Base-by-base conservation (phyloP, 1,284 basidiomycete genomes). In the Athelia sp. region DNA sequence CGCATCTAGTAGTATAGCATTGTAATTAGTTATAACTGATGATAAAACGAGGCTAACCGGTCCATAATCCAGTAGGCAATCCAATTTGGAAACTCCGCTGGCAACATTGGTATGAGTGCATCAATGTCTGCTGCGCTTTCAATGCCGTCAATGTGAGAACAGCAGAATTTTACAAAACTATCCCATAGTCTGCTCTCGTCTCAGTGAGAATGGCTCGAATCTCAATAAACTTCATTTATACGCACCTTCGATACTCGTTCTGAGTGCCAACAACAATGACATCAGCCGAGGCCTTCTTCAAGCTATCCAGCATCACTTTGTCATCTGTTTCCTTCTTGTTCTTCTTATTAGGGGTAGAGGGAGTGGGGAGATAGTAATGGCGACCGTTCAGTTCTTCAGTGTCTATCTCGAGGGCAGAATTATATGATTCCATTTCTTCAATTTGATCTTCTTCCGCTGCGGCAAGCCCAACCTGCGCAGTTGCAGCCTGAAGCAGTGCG, bases 21-120 rank as follows among this genome's bases (percentile, higher is more conserved):
- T 35, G 9, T 6, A 10, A 34, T n/a, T 15, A 11, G 23, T 8
- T 23, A 17, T n/a, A n/a, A n/a, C n/a, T n/a, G n/a, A n/a, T n/a
- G n/a, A n/a, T n/a, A n/a, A n/a, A n/a, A n/a, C n/a, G n/a, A n/a
- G 40, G 43, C 56, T 19, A 46, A 66, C 61, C 50, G 45, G 21
- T 62, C 44, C 61, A 70, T 65, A 9, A 70, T 66, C 59, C 61
- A 70, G 14, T 63, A 62, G 15, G 57, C 51, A 43, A 68, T 67
- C 54, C 56, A 60, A 4, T 51, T 38, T 3, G 57, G 59, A 45
- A 58, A 35, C 15, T 55, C 48, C 3, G 26, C 34, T 2, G 57
- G 56, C 2, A 58, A 43, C 29, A 50, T 32, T 9, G 36, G 26
- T 23, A 40, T 44, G 21, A 55, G 45, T 2, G 26, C 9, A 3